Base-by-base conservation (phyloP, 306 rosid species). In the Lathyrus sativus region DNA sequence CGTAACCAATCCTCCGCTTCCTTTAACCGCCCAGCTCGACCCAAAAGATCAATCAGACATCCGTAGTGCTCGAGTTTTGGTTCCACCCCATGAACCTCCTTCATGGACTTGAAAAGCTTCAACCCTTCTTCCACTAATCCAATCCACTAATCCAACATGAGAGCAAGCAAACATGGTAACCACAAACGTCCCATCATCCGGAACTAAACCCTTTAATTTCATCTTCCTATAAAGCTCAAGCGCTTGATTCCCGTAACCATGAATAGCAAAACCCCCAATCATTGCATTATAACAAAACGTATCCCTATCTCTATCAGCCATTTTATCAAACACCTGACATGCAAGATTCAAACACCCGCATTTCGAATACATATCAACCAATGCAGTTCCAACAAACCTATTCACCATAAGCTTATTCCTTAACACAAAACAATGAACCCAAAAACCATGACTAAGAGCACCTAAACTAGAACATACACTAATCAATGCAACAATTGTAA, bases 131-230 rank as follows among this genome's bases (percentile, higher is more conserved):
- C 74, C 60, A 79, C 80, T 59, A 83, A n/a, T n/a, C n/a, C n/a
- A n/a, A n/a, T n/a, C n/a, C n/a, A n/a, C n/a, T n/a, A n/a, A 42
- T 48, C 81, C 84, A 37, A 53, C 78, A 70, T 83, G 82, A 46
- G 81, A 83, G 43, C 84, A 79, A 1, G 84, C 81, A 72, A 62
- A 79, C 86, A 82, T 67, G 4, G 76, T 62, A 48, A 82, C 79
- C 14, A 82, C 74, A 61, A 82, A 39, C 61, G 83, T 82, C 49
- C 75, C 76, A 71, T 15, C 62, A 71, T 78, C 76, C 38, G 83
- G 81, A 74, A 66, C 69, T 13, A 78, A 3, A 2, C 81, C 81
- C 43, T 62, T 64, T 24, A 43, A 12, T 38, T 67, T 57, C 81
- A 82, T 82, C 51, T 62, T 72, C 45, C 50, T 70, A 67, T 82